Evolutionary conservation across 2,329 filamentous ascomycete species (phyloP), one percentile per base, ranked within the genome.

Genomic region (Aspergillus sp.): DNA sequence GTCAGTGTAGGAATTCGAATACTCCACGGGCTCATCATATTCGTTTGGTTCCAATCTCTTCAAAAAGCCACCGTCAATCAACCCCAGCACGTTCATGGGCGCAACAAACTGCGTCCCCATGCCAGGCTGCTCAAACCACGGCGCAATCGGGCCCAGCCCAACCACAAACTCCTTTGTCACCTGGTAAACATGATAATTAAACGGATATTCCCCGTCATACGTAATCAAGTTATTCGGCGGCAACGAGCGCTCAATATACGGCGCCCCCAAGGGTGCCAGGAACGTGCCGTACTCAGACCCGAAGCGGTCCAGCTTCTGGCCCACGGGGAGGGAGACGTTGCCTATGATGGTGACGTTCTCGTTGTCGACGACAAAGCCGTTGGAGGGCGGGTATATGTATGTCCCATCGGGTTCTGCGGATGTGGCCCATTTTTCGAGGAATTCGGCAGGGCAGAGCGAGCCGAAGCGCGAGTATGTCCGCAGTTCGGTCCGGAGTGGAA

Each of bases 41-140:
- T 59, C 53, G 36, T 15, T 47, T 41, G 41, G 41, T 3, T 54
- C 24, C 41, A 59, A 26, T 34, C 49, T 44, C 48, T 54, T 50
- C 34, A 59, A 24, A 17, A 54, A 57, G 2, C 74, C 74, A 1
- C 60, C 62, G 5, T 61, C 58, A n/a, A 78, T 48, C 55, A 80
- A 60, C 3, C 57, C 57, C 30, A 63, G 48, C 3, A 79, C 69
- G 42, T 61, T 71, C 3, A 54, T 57, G 9, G 62, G 68, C 4
- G 63, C 57, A 43, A 67, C 57, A 48, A 69, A 74, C 49, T 77
- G 71, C 43, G 78, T 64, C 36, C 80, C 80, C 38, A 80, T 71
- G 0, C 81, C 81, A 0, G 78, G 78, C 68, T 83, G 80, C 8
- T 78, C 78, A 57, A 82, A 83, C 78, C 76, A 82, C 8, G 76